Evolutionary conservation across 805 yeast species (phyloP).

Genomic region (Candida anglica): DNA sequence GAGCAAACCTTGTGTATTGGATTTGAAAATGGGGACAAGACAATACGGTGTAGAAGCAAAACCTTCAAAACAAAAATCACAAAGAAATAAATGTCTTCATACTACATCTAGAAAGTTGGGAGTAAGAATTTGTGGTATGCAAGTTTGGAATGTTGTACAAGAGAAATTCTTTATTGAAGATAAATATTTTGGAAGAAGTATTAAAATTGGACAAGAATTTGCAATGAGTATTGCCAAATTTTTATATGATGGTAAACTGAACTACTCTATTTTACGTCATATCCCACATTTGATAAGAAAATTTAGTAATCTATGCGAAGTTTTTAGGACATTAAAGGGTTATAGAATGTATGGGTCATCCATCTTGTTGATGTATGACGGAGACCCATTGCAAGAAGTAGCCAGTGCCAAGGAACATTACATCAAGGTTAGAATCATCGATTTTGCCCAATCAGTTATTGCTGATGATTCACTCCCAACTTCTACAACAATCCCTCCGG

Average conservation of each 20-base stretch:
- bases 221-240: constrained; percentile 70
- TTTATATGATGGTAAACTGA: constrained; percentile 67
- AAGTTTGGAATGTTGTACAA: constrained; percentile 57
- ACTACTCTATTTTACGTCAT: constrained; percentile 57
- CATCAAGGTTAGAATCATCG: constrained; percentile 70
- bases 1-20: constrained; percentile 85
- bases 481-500: constrained; percentile 62
- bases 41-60: constrained; percentile 96
- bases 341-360: constrained; percentile 93
- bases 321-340: constrained; percentile 57
- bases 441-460: constrained; percentile 91
- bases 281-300: constrained; percentile 64
- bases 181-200: constrained; percentile 86
- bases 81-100: constrained; percentile 69
- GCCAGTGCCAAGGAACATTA: constrained; percentile 7
- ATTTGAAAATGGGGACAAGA: constrained; percentile 96
- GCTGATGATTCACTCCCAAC: constrained; percentile 38
- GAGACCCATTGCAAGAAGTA: constrained; percentile 22
- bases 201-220: constrained; percentile 71
- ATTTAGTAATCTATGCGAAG: constrained; percentile 52
- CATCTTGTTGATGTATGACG: constrained; percentile 85
- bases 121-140: constrained; percentile 93
- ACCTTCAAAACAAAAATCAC: constrained; percentile 67
- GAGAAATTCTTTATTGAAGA: constrained; percentile 64
- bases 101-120: constrained; percentile 85